Conservation (phyloP, 768 basidiomycete species). For the Panaeolus papilionaceus region DNA sequence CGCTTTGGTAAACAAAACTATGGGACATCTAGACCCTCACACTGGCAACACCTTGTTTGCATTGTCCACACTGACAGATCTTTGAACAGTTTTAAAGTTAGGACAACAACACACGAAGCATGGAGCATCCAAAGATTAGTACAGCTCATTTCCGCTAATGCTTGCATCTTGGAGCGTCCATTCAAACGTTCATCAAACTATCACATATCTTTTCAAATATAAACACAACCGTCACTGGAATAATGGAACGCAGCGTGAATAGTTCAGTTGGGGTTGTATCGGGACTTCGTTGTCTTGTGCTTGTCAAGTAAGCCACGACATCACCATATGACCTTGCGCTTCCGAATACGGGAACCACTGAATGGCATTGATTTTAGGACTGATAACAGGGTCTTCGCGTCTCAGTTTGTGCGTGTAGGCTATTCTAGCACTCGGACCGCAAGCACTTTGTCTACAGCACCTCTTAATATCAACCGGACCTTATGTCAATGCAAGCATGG, state of each 20-base stretch:
- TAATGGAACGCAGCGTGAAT: slow-evolving; percentile 2
- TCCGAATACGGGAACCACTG: background rate
- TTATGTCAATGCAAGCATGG: slow-evolving; percentile 1
- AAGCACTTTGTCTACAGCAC: slow-evolving; percentile 4
- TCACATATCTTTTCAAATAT: background rate
- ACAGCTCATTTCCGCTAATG: background rate
- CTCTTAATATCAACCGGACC: background rate
- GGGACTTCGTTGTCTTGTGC: slow-evolving; percentile 7
- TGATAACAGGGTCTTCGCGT: slow-evolving; percentile 4
- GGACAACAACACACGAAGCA: background rate
- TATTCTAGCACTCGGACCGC: slow-evolving; percentile 9
- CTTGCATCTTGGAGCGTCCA: background rate
- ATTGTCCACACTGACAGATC: background rate
- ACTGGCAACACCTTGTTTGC: background rate
- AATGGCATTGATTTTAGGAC: slow-evolving; percentile 7
- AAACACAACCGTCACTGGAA: background rate
- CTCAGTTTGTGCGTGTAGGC: background rate
- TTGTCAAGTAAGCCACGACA: background rate
- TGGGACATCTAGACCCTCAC: too few species aligned
- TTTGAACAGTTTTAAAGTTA: too few species aligned
- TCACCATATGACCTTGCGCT: background rate
- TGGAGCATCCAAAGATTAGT: background rate
- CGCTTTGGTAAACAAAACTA: too few species aligned
- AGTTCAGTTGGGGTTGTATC: background rate
- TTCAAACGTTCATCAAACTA: background rate